Conservation (phyloP, 2,329 filamentous ascomycete species). For the Simplicillium sp. region DNA sequence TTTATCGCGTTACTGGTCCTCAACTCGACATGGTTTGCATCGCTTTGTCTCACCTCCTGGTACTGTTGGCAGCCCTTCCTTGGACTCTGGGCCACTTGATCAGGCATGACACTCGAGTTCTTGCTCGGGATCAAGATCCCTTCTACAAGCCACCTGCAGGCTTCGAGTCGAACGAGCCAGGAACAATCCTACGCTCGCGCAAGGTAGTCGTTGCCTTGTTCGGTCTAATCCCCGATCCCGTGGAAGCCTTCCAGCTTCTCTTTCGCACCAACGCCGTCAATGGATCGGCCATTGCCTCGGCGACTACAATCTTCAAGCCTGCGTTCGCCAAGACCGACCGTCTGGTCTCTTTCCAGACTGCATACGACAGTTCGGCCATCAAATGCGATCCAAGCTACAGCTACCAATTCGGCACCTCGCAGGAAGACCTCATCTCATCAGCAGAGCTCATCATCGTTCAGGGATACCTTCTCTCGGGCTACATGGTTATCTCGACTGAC, state of each 20-base stretch:
- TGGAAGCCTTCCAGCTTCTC: constrained; percentile 5
- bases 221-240: constrained; percentile 2
- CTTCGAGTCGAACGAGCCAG: constrained; percentile 4
- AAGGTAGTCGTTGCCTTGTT: constrained; percentile 3
- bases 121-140: too few species aligned
- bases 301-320: constrained; percentile 7
- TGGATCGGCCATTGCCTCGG: constrained; percentile 6
- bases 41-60: too few species aligned
- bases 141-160: constrained; percentile 4
- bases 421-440: constrained; percentile 3
- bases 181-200: constrained; percentile 4
- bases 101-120: too few species aligned
- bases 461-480: constrained; percentile 5
- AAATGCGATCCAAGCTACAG: constrained; percentile 7
- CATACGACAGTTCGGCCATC: constrained; percentile 6
- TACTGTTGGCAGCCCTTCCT: too few species aligned
- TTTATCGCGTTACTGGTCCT: too few species aligned
- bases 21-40: too few species aligned
- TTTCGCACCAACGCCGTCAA: constrained; percentile 8
- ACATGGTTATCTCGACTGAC: constrained; percentile 4
- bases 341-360: constrained; percentile 6
- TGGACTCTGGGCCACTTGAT: too few species aligned
- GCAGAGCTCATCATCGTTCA: constrained; percentile 5
- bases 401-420: constrained; percentile 3
- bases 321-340: constrained; percentile 6